Conservation (phyloP, 2,329 filamentous ascomycete genomes). For the Hypoxylon sp. region DNA sequence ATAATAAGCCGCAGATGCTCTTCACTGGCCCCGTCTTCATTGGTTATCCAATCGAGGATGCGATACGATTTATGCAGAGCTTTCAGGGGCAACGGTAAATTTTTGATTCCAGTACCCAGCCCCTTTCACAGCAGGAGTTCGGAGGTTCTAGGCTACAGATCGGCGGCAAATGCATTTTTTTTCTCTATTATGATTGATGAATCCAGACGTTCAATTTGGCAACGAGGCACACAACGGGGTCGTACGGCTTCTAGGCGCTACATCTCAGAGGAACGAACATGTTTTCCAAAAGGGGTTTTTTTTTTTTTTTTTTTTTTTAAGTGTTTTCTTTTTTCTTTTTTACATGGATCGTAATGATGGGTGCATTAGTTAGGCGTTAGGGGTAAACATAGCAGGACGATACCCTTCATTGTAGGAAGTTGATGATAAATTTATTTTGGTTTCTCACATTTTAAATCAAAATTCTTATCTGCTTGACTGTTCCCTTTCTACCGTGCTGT, state of each 20-base stretch:
- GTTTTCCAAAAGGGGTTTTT: background rate
- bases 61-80: constrained; percentile 78
- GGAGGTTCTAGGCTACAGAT: background rate
- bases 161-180: background rate
- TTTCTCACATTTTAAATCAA: background rate
- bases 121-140: background rate
- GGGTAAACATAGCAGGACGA: constrained; percentile 12
- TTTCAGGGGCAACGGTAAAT: constrained; percentile 54
- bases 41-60: constrained; percentile 86
- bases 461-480: background rate
- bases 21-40: constrained; percentile 96
- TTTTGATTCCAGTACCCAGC: background rate
- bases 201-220: background rate
- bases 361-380: constrained; percentile 35
- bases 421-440: constrained; percentile 17
- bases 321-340: no score
- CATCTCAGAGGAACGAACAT: background rate
- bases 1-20: constrained; percentile 73
- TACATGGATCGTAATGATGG: background rate
- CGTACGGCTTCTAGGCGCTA: background rate
- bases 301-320: background rate
- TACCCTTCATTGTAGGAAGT: constrained; percentile 35
- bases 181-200: background rate
- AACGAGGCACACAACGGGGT: background rate
- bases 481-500: constrained; percentile 16